phyloP scores from a whole-genome alignment of 2,329 filamentous ascomycete species.

The Aspergillus tanneri region DNA sequence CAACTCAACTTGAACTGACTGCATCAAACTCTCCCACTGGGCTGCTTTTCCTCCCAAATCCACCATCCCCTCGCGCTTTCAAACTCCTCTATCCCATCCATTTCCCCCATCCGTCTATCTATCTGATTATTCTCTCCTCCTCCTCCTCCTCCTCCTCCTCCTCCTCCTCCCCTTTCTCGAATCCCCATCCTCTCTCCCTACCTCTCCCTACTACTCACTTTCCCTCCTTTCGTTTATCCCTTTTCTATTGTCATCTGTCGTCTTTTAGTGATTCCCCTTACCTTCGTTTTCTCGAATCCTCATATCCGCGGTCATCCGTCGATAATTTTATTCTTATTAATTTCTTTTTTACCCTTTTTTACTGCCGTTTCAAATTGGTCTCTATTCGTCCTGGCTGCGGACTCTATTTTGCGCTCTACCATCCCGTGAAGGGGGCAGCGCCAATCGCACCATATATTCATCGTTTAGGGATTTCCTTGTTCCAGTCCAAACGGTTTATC shows the following conservation, averaged over 20 bases:
- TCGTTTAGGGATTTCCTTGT: slow-evolving; percentile 11
- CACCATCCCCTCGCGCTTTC: slow-evolving; percentile 18
- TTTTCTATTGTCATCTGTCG: slow-evolving; percentile 10
- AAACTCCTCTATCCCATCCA: slow-evolving; percentile 20
- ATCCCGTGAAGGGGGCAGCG: slow-evolving; percentile 21
- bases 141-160: slow-evolving; percentile 22
- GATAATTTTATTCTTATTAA: not conserved
- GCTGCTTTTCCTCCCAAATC: slow-evolving; percentile 20
- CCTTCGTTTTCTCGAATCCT: slow-evolving; percentile 11
- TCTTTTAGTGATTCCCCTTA: slow-evolving; percentile 5
- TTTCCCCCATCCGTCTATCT: slow-evolving; percentile 16
- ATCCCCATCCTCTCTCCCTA: slow-evolving; percentile 16
- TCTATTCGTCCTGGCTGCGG: slow-evolving; percentile 16
- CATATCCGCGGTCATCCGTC: slow-evolving; percentile 17
- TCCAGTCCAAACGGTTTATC: slow-evolving; percentile 11
- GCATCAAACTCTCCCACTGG: slow-evolving; percentile 14
- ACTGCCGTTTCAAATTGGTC: not conserved
- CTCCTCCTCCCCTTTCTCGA: slow-evolving; percentile 20
- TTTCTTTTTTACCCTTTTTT: not conserved
- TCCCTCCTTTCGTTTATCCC: slow-evolving; percentile 17
- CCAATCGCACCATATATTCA: slow-evolving; percentile 18
- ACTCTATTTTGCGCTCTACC: slow-evolving; percentile 17
- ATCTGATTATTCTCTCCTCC: slow-evolving; percentile 14
- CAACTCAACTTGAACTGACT: slow-evolving; percentile 15
- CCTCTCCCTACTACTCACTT: slow-evolving; percentile 14